A percentile compares a stretch with the other conserved stretches of the same genome.
Conservation (phyloP, 805 yeast genomes). For the Candida nitratophila region DNA sequence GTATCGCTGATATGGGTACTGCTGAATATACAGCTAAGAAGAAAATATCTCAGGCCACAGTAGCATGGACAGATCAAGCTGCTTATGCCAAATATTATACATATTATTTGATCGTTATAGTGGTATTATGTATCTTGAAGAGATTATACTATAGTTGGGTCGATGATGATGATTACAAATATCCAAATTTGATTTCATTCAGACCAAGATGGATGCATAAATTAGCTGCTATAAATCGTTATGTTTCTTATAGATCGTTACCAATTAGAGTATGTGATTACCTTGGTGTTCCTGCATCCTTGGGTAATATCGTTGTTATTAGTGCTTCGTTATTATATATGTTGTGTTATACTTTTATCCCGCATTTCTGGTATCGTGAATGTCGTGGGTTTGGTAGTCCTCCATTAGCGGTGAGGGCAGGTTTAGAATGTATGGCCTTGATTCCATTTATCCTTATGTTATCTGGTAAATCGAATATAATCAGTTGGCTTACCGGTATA, state of each 20-base stretch:
- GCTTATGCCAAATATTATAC: constrained; percentile 31
- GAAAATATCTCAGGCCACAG: constrained; percentile 24
- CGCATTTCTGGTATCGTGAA: constrained; percentile 43
- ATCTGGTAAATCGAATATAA: constrained; percentile 46
- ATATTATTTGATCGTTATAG: constrained; percentile 32
- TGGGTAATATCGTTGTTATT: constrained; percentile 29
- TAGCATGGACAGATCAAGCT: constrained; percentile 23
- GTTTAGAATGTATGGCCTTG: constrained; percentile 41
- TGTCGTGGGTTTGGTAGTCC: constrained; percentile 53
- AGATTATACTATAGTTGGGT: constrained; percentile 10
- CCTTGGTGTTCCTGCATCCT: constrained; percentile 31
- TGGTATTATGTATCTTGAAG: constrained; percentile 29
- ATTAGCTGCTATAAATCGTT: constrained; percentile 23
- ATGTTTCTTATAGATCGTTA: constrained; percentile 24
- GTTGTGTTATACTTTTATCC: constrained; percentile 29
- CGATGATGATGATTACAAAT: constrained; percentile 8
- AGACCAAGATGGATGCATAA: constrained; percentile 9
- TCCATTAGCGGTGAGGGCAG: constrained; percentile 50
- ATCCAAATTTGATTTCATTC: background rate
- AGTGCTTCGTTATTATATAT: constrained; percentile 26
- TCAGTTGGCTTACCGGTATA: constrained; percentile 43
- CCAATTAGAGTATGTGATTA: constrained; percentile 25
- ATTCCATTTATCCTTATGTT: constrained; percentile 43
- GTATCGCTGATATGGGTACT: constrained; percentile 26
- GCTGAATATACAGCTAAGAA: constrained; percentile 16